Evolutionary conservation across 2,329 filamentous ascomycete species (phyloP), one percentile per base, ranked within the genome.

Genomic region (Diplodia corticola): DNA sequence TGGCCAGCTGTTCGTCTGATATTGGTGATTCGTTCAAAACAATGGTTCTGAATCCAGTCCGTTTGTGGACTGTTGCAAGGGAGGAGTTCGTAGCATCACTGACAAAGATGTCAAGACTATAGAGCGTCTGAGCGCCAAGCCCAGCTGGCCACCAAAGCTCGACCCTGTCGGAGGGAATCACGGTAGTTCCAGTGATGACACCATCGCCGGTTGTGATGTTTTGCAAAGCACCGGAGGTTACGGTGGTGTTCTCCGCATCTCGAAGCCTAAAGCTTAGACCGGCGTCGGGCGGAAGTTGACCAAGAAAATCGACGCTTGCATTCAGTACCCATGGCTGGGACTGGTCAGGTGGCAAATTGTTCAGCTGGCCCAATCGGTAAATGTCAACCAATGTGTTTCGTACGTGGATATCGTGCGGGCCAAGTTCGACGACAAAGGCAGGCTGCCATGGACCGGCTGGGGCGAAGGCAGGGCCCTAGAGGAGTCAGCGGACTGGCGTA

Each of bases 401-500:
- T 10, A 84, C 74, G 68, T 86, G 80, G 2, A 84, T 71, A 37
- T 82, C 76, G 1, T 76, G 67, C 1, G 75, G 67, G 3, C 74
- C 71, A 7, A 87, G 76, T 68, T 88, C 85, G 13, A 88, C 78
- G 1, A 87, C 74, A 72, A 82, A 86, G 1, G 84, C 86, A 49
- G 85, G 83, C 68, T 84, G 80, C 87, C 86, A 89, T 6, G 86
- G 84, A 2, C 87, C 87, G n/a, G 84, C 83, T 0, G 87, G 85
- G n/a, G 82, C 80, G 71, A 89, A 87, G 0, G 83, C 84, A 10
- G 85, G 85, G 10, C 85, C 85, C 85, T 65, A 22, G 5, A 26
- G 4, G 10, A 28, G n/a, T 46, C 33, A 64, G 37, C 63, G 17
- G 6, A 24, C 13, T 30, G 5, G 30, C 46, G 17, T 17, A 4